Conservation (phyloP, 73 alveolate species). For the Symbiodinium pilosum region DNA sequence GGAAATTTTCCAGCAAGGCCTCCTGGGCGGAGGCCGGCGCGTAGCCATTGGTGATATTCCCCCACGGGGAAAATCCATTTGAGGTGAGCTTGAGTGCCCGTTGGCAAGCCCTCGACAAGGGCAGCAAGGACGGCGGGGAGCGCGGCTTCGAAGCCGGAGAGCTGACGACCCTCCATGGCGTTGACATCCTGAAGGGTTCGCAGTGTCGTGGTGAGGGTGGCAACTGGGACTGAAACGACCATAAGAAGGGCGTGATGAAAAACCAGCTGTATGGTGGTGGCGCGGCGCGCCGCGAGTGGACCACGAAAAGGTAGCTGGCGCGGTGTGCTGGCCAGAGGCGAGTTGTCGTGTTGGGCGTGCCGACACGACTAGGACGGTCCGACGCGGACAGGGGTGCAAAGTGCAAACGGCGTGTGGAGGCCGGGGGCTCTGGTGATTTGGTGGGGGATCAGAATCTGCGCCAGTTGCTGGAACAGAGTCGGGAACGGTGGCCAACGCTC, state of each 20-base stretch:
- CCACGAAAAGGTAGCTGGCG: not conserved
- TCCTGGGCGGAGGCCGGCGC: constrained; percentile 19
- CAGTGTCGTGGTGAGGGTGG: not conserved
- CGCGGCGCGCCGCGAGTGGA: not conserved
- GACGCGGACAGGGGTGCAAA: not conserved
- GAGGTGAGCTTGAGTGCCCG: not conserved
- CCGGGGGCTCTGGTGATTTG: not conserved
- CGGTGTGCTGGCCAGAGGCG: not conserved
- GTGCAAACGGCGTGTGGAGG: not conserved
- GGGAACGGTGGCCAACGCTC: too few species aligned
- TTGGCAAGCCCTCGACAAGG: not conserved
- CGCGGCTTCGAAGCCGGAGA: not conserved
- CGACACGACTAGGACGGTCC: not conserved
- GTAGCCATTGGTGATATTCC: not conserved
- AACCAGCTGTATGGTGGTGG: not conserved
- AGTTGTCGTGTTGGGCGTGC: not conserved
- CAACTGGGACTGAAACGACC: not conserved
- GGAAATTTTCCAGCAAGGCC: not conserved
- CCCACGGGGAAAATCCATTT: not conserved
- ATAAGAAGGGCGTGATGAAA: not conserved
- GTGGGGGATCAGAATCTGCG: too few species aligned
- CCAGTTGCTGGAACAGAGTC: too few species aligned
- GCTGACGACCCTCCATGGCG: not conserved
- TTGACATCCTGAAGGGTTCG: not conserved
- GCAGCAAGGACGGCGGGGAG: not conserved